Evolutionary conservation across 176 grass and related monocot species (phyloP).

Genomic region (Oropetium thomaeum): DNA sequence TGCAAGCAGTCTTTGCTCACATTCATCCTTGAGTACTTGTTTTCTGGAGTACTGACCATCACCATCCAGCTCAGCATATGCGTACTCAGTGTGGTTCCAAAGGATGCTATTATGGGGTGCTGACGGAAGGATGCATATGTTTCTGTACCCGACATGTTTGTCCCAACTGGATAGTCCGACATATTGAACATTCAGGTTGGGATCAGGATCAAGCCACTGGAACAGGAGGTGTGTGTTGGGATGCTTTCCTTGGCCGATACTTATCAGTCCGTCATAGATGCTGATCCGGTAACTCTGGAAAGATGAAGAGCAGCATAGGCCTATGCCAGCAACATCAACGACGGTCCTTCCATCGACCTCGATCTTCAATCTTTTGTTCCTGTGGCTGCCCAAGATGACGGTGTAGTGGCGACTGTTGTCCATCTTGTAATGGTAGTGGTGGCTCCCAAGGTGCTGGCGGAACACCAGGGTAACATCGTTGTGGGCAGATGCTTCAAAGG

Average conservation of each 20-base stretch:
- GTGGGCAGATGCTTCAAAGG: constrained; percentile 85
- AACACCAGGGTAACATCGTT: constrained; percentile 96
- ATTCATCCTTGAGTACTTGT: constrained; percentile 28
- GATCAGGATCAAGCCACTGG: constrained; percentile 72
- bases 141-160: constrained; percentile 88
- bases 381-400: constrained; percentile 89
- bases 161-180: constrained; percentile 90
- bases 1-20: constrained; percentile 45
- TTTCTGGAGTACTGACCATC: constrained; percentile 26
- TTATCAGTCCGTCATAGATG: constrained; percentile 84
- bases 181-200: constrained; percentile 72
- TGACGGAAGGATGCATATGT: constrained; percentile 75
- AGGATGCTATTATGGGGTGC: constrained; percentile 57
- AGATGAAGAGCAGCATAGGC: constrained; percentile 74
- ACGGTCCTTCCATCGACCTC: constrained; percentile 84
- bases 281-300: constrained; percentile 96
- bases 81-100: constrained; percentile 66
- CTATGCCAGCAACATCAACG: constrained; percentile 64
- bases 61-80: constrained; percentile 33
- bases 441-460: constrained; percentile 70
- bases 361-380: constrained; percentile 86
- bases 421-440: constrained; percentile 88
- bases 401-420: constrained; percentile 75
- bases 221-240: constrained; percentile 75
- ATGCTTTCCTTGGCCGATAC: constrained; percentile 74